These are phyloP conservation scores for Cinnamomum chago DNA, from an alignment of 164 flowering plant species.

Conservation along the genomic window DNA sequence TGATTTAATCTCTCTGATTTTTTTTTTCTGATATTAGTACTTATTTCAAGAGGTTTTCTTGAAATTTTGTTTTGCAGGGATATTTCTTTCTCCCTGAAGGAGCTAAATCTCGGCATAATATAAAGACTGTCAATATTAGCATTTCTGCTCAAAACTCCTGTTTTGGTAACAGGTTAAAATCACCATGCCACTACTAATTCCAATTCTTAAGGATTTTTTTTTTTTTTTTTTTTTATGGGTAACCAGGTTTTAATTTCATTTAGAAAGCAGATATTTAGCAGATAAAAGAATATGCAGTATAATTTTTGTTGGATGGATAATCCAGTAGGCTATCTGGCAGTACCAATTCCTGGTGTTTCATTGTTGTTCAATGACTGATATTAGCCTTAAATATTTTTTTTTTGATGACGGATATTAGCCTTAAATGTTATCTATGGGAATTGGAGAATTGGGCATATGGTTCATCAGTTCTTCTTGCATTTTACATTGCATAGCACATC, in stretches of 20 bases:
- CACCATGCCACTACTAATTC: constrained; percentile 5
- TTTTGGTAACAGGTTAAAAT: constrained; percentile 85
- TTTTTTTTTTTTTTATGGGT: not conserved
- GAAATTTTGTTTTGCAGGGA: constrained; percentile 44
- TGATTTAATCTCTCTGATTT: not conserved
- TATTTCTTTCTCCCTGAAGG: constrained; percentile 86
- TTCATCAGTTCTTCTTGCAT: too few relatives aligned
- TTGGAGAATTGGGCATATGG: too few relatives aligned
- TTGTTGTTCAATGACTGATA: not conserved
- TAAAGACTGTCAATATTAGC: constrained; percentile 73
- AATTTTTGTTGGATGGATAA: not conserved
- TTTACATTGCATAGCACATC: too few relatives aligned
- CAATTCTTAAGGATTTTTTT: not conserved
- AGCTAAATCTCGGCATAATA: constrained; percentile 69
- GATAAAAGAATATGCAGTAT: too few relatives aligned
- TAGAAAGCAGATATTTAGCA: too few relatives aligned
- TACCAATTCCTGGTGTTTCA: not conserved
- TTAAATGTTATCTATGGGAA: too few relatives aligned
- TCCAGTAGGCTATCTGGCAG: not conserved
- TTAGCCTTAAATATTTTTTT: not conserved
- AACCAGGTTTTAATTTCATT: not conserved
- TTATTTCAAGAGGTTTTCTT: not conserved
- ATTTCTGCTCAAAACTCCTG: constrained; percentile 87
- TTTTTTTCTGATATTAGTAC: not conserved
- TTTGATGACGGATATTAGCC: too few relatives aligned